Evolutionary conservation across 345 rosid genomes (phyloP).

Genomic region (Syzygium grande): DNA sequence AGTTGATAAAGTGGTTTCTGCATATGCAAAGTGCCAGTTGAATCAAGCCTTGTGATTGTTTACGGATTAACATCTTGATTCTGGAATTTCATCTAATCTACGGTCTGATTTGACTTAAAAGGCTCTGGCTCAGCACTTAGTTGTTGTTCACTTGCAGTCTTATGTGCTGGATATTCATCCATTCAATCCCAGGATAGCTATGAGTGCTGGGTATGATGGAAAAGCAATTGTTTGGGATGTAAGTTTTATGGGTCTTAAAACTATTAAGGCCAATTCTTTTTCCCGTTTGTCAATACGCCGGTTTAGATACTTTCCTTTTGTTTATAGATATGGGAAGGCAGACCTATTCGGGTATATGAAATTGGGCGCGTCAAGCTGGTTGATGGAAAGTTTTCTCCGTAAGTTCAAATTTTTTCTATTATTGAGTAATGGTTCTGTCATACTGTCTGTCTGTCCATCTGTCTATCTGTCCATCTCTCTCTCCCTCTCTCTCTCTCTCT

Average conservation of each 20-base stretch:
- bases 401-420: slow-evolving; percentile 23
- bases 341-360: slow-evolving; percentile 75
- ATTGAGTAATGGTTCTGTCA: not conserved
- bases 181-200: slow-evolving; percentile 93
- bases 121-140: slow-evolving; percentile 8
- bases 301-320: slow-evolving; percentile 5
- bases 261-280: not conserved
- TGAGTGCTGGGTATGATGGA: slow-evolving; percentile 99
- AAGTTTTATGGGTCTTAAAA: slow-evolving; percentile 30
- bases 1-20: not conserved
- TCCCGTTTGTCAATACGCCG: not conserved
- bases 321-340: slow-evolving; percentile 95
- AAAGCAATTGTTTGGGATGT: slow-evolving; percentile 98
- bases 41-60: not conserved
- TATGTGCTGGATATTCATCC: slow-evolving; percentile 99
- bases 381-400: slow-evolving; percentile 99
- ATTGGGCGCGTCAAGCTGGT: slow-evolving; percentile 90
- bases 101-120: not conserved
- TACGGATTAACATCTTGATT: not conserved
- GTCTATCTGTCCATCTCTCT: not conserved
- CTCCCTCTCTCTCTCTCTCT: not conserved
- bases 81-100: not conserved
- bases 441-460: no score
- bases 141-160: slow-evolving; percentile 50
- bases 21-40: not conserved